Conservation (phyloP, 192 early-diverging fungal species). For the Coemansia guatemalensis region DNA sequence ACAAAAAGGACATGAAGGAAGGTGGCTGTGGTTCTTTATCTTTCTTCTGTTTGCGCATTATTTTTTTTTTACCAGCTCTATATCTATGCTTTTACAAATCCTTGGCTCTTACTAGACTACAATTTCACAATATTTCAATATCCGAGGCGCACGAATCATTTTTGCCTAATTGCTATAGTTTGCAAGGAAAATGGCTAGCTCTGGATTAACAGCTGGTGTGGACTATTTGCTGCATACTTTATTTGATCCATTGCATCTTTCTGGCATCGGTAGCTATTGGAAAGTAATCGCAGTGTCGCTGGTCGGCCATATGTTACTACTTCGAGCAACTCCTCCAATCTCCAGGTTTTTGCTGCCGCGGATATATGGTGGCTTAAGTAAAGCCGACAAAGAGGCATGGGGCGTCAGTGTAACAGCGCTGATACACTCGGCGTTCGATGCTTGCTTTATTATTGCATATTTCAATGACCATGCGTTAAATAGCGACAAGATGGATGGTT, state of each 20-base stretch:
- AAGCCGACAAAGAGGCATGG: constrained; percentile 25
- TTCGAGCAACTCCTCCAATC: not conserved
- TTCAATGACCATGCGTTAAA: constrained; percentile 18
- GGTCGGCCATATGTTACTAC: constrained; percentile 1
- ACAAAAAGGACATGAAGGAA: not conserved
- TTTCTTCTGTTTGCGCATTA: not conserved
- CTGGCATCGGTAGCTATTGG: constrained; percentile 37
- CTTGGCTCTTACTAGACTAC: too few species aligned
- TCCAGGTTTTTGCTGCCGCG: constrained; percentile 18
- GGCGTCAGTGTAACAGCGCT: constrained; percentile 5
- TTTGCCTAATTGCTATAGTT: not conserved
- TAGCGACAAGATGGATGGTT: constrained; percentile 38
- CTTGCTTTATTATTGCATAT: constrained; percentile 22
- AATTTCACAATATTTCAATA: not conserved
- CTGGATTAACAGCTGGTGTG: not conserved
- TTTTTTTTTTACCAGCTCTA: not conserved
- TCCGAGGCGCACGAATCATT: not conserved
- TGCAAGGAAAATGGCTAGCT: not conserved
- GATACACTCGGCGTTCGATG: constrained; percentile 25
- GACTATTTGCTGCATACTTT: constrained; percentile 18
- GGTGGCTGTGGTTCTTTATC: not conserved
- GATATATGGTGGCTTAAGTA: constrained; percentile 17
- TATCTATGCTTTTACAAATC: not conserved
- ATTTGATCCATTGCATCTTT: constrained; percentile 40
- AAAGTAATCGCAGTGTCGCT: constrained; percentile 18